Conservation (phyloP, 768 basidiomycete species). For the Podaxis sp. region DNA sequence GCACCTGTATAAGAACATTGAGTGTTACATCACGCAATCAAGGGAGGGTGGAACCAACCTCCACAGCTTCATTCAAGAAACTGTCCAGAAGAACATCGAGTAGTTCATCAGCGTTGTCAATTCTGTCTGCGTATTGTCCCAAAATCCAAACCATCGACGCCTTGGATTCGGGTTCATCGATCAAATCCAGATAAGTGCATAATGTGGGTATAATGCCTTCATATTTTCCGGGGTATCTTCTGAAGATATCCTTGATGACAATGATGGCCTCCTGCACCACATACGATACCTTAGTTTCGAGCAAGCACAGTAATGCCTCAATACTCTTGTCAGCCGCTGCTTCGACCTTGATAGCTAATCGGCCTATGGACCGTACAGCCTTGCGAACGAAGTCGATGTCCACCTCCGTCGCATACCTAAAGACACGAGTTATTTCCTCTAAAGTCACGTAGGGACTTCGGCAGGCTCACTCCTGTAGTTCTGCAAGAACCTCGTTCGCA, state of each 20-base stretch:
- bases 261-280: conserved; percentile 98
- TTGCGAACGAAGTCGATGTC: conserved; percentile 98
- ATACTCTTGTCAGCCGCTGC: conserved; percentile 89
- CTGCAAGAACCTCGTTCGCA: conserved; percentile 87
- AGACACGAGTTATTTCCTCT: neutral
- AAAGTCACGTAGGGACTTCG: neutral
- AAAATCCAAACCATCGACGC: conserved; percentile 98
- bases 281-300: conserved; percentile 92
- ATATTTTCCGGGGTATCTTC: conserved; percentile 94
- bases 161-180: conserved; percentile 97
- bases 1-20: conserved; percentile 60
- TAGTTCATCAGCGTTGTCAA: conserved; percentile 94
- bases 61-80: conserved; percentile 91
- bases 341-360: conserved; percentile 96
- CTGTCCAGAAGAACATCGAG: conserved; percentile 88
- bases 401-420: conserved; percentile 95
- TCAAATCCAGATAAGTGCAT: conserved; percentile 86
- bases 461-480: conserved; percentile 82
- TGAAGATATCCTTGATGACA: conserved; percentile 97
- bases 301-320: conserved; percentile 76
- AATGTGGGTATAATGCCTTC: conserved; percentile 94
- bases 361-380: conserved; percentile 95
- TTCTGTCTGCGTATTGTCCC: conserved; percentile 93
- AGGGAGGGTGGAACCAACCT: conserved; percentile 51
- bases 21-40: neutral